Base-by-base conservation (phyloP, 768 basidiomycete genomes). In the Kwoniella heveanensis region DNA sequence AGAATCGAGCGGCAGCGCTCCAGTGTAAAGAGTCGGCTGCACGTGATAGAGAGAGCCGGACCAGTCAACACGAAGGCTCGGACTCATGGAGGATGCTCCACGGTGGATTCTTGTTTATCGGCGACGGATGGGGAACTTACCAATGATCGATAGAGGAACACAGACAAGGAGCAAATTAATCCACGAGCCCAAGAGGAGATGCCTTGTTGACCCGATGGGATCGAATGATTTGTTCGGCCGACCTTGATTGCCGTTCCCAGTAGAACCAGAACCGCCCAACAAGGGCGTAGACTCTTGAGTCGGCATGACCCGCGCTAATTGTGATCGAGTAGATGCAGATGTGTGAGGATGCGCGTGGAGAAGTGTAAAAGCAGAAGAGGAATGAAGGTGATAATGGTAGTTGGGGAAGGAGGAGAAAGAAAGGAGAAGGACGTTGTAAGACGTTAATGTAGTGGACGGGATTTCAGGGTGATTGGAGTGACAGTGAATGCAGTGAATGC, bases 101-200 rank as follows among this genome's bases (percentile, higher is more conserved):
- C n/a, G n/a, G n/a, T n/a, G n/a, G n/a, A n/a, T 36, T 36, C 32
- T 36, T 36, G 32, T 3, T 53, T 29, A 32, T 27, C 10, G 51
- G 22, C n/a, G 15, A 21, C n/a, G 22, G 19, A 56, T 3, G 50
- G 12, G 21, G 8, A 24, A 82, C 79, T 90, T 86, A 24, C 90
- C 83, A 10, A 87, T 63, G 48, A 86, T 79, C 68, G 86, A 86
- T 67, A 94, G 81, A 26, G 93, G 92, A 9, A 93, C 85, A 64
- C 90, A 89, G 53, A 92, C 77, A 56, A 94, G 86, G 57, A 93
- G 82, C 53, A 91, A 49, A 74, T 93, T 94, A 71, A 90, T 74
- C 80, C 86, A 94, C 6, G 73, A 71, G 44, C 76, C 74, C 10
- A 80, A 54, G n/a, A 83, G 39, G 47, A 83, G 71, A 54, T 79